Evolutionary conservation across 768 basidiomycete genomes (phyloP), one percentile per base, ranked within the genome.

Genomic region (Mycena filopes): DNA sequence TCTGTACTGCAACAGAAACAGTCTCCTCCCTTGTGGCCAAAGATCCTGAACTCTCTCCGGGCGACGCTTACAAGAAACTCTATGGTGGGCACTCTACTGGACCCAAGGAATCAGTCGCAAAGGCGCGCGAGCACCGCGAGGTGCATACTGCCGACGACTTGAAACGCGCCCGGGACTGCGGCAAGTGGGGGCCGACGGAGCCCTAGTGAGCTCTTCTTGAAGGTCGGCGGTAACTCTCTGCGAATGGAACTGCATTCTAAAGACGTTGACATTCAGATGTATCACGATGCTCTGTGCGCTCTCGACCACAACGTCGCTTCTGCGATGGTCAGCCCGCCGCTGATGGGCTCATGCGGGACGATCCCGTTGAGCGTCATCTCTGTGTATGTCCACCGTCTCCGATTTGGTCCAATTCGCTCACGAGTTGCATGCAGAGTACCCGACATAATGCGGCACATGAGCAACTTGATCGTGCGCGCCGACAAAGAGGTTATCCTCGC

Each of bases 361-460:
- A 82, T 90, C 33, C 90, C 89, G 16, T 77, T 90, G 36, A 79
- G 84, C 9, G 83, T 91, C 69, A 79, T 90, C 70, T 89, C 88
- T 20, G 76, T 87, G 81, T 83, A 72, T 20, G 83, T 70, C 7
- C 25, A 40, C 41, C 26, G 26, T 11, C 43, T 21, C 42, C 18
- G 6, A 21, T 31, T 4, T 33, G 5, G 50, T 63, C 36, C 25
- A 31, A 28, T 49, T 2, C 28, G 54, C 45, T 23, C 21, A 40
- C 16, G 23, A 15, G 29, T 55, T 55, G 40, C 62, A 10, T 63
- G 15, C 9, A 86, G 83, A 45, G 88, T 91, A 47, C 89, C 91
- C 0, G 91, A 92, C 70, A 92, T 91, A 68, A 89, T 91, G 82
- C 81, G 84, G 55, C 90, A 92, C 70, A 89, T 90, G 76, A 80